Evolutionary conservation across 768 basidiomycete genomes (phyloP), one percentile per base, ranked within the genome.

Genomic region (Mrakia frigida): DNA sequence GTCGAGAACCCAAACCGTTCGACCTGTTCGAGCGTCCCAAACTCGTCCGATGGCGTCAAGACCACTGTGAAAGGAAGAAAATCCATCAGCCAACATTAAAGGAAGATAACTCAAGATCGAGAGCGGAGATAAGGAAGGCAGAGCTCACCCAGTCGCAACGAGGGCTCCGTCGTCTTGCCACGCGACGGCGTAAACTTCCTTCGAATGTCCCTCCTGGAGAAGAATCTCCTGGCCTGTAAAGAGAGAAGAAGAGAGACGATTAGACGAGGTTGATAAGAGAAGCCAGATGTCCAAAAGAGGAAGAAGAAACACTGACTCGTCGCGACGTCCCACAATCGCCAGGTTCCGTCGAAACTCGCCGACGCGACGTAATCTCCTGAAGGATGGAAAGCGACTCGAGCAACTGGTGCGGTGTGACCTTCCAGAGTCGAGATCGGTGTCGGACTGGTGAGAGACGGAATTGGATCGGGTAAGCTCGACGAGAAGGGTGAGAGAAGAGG

Each of bases 1-100:
- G 79, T 98, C 96, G 50, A 99, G 88, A 5, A 98, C 94, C 94
- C 98, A 97, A 0, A 94, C 94, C 1, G 96, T 98, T 80, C 92
- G 87, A 10, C 97, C 97, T 21, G 94, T 95, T 67, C 97, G 88
- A 28, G 96, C 82, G 84, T 99, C 97, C 97, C 97, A 99, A 6
- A 98, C 91, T 43, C 97, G 90, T 0, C 94, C 97, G 80, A 98
- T 94, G 2, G 94, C 95, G 81, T 99, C 97, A 33, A 98, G 87
- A 31, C 97, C 97, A 43, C 95, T 98, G 69, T 14, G 25, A 79
- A 33, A 73, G 39, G 28, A 41, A 37, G 5, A 31, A 79, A 78
- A 74, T n/a, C n/a, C n/a, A n/a, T n/a, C n/a, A n/a, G n/a, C n/a
- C n/a, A n/a, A n/a, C n/a, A n/a, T n/a, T n/a, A n/a, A n/a, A n/a